phyloP scores from a whole-genome alignment of 257 asterid genomes.

The Nicotiana tabacum region DNA sequence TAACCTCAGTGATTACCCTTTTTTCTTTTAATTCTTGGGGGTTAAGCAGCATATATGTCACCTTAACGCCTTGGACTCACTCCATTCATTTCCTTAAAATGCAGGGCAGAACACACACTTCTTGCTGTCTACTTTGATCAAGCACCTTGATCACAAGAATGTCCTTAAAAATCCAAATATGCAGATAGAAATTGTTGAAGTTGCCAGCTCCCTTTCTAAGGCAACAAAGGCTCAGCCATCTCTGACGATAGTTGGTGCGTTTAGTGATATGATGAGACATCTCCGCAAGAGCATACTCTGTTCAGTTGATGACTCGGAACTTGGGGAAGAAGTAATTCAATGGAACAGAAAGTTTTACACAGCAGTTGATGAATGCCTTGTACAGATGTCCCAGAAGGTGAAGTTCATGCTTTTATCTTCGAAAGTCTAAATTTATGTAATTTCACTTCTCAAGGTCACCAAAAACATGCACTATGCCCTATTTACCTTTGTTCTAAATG shows the following conservation, averaged over 20 bases:
- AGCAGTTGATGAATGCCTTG: conserved; percentile 65
- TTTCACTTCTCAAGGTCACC: conserved; percentile 9
- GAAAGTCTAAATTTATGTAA: neutral
- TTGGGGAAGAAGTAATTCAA: conserved; percentile 54
- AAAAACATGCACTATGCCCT: conserved; percentile 5
- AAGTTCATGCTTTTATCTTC: conserved; percentile 9
- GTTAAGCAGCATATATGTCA: conserved; percentile 14
- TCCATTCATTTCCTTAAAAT: conserved; percentile 15
- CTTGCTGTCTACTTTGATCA: conserved; percentile 64
- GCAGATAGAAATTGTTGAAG: conserved; percentile 71
- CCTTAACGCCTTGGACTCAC: conserved; percentile 10
- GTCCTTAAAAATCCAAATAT: conserved; percentile 48
- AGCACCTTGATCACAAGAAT: conserved; percentile 78
- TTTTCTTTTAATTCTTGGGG: neutral
- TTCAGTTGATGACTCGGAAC: conserved; percentile 52
- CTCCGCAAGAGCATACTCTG: conserved; percentile 61
- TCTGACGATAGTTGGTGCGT: conserved; percentile 55
- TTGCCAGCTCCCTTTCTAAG: conserved; percentile 53
- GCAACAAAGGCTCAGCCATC: conserved; percentile 56
- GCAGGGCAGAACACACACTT: conserved; percentile 63
- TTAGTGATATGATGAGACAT: conserved; percentile 78
- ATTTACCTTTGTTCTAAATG: neutral
- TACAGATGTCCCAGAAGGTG: conserved; percentile 62
- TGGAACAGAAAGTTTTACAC: conserved; percentile 50
- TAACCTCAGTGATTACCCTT: neutral